These are phyloP conservation scores for Chernovozyma aurita DNA, from an alignment of 1,139 yeast species.

Conservation along the genomic window DNA sequence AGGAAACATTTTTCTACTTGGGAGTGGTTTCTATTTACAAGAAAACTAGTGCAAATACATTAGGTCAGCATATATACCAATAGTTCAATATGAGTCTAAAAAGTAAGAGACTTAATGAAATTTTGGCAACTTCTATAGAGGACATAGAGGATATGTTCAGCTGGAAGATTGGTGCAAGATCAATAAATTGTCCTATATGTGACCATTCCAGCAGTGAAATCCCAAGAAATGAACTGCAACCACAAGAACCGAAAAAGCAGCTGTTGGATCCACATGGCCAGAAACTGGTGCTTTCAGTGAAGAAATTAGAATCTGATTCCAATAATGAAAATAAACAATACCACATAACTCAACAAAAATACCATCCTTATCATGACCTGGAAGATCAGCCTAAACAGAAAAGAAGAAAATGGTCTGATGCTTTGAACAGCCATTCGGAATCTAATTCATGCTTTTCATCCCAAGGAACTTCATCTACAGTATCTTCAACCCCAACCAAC, in stretches of 20 bases:
- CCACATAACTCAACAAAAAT: too few relatives aligned
- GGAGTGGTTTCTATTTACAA: too few relatives aligned
- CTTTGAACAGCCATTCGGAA: too few relatives aligned
- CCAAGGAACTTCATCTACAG: conserved; percentile 1
- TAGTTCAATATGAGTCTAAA: conserved; percentile 6
- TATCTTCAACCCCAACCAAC: not conserved
- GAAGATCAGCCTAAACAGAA: too few relatives aligned
- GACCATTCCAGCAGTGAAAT: not conserved
- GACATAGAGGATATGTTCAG: conserved; percentile 7
- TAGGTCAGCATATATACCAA: too few relatives aligned
- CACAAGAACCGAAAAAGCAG: not conserved
- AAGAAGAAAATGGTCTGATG: not conserved
- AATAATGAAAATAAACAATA: too few relatives aligned
- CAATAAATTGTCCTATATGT: not conserved
- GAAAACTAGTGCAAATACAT: too few relatives aligned
- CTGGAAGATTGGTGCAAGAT: conserved; percentile 7
- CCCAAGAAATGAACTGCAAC: not conserved
- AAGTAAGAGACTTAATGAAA: conserved; percentile 6
- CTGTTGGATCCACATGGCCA: not conserved
- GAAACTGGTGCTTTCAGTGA: not conserved
- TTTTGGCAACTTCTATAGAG: conserved; percentile 7
- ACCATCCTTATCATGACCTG: too few relatives aligned
- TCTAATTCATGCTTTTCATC: conserved; percentile 4
- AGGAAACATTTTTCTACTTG: too few relatives aligned
- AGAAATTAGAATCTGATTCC: not conserved